These are phyloP conservation scores for Cairneyella variabilis DNA, from an alignment of 495 filamentous ascomycete species.

Conservation along the genomic window DNA sequence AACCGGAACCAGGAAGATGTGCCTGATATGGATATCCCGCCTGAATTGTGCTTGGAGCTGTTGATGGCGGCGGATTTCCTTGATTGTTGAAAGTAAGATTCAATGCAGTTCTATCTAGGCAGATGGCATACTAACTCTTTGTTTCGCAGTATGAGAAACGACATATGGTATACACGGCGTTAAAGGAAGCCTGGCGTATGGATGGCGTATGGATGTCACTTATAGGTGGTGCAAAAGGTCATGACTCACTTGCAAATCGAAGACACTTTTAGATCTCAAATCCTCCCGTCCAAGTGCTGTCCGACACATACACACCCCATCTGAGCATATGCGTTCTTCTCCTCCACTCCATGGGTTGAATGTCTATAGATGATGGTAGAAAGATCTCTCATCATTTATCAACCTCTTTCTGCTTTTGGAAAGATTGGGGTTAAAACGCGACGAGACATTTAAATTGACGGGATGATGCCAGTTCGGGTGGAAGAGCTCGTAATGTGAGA, in stretches of 20 bases:
- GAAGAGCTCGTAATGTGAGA: too few species aligned
- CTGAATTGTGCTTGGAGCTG: conserved; percentile 73
- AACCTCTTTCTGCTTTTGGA: conserved; percentile 25
- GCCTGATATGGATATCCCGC: conserved; percentile 82
- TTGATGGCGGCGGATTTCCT: conserved; percentile 78
- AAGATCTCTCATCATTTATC: conserved; percentile 34
- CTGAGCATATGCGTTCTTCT: conserved; percentile 69
- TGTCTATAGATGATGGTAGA: conserved; percentile 82
- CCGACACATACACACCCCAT: conserved; percentile 32
- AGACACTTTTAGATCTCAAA: too few species aligned
- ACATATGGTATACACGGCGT: conserved; percentile 14
- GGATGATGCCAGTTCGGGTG: too few species aligned
- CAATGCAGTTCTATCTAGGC: too few species aligned
- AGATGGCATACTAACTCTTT: conserved; percentile 5
- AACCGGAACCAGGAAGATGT: conserved; percentile 72
- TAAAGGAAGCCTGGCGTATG: neutral
- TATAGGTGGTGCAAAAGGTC: neutral
- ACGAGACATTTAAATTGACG: conserved; percentile 30
- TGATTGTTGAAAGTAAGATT: too few species aligned
- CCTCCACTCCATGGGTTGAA: conserved; percentile 55
- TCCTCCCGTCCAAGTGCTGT: neutral
- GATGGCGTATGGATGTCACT: conserved; percentile 3
- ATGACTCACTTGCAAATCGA: too few species aligned
- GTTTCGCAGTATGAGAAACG: conserved; percentile 12
- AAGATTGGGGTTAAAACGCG: conserved; percentile 34